phyloP scores from a whole-genome alignment of 139 green algal genomes.

The Pseudopediastrum boryanum region DNA sequence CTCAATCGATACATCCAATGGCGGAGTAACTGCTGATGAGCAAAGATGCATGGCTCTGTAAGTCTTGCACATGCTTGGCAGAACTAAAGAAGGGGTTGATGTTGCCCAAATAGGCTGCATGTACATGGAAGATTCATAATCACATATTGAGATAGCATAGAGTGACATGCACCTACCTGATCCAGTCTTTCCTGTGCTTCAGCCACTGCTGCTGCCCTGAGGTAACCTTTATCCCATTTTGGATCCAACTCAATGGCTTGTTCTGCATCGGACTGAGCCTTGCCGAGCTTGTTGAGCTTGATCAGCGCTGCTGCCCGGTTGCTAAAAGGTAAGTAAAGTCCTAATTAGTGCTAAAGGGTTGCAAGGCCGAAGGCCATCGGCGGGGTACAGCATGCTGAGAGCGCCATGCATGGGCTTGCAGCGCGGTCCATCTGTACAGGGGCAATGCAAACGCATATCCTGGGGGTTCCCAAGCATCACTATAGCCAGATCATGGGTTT shows the following conservation, averaged over 20 bases:
- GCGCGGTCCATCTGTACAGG: too few species aligned
- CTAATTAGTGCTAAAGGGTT: not conserved
- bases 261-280: constrained; percentile 86
- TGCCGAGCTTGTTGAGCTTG: constrained; percentile 89
- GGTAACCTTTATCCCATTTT: constrained; percentile 86
- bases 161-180: constrained; percentile 4
- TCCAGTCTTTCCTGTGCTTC: constrained; percentile 35
- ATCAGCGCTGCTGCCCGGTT: constrained; percentile 89
- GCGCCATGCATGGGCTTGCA: too few species aligned
- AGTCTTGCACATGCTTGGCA: not conserved
- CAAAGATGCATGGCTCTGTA: not conserved
- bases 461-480: not conserved
- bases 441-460: not conserved
- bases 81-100: not conserved
- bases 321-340: constrained; percentile 58
- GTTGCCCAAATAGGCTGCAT: not conserved
- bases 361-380: not conserved
- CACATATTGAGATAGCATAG: too few species aligned
- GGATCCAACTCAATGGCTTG: constrained; percentile 75
- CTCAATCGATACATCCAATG: not conserved
- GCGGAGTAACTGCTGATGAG: not conserved
- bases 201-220: constrained; percentile 33
- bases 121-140: not conserved
- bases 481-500: not conserved
- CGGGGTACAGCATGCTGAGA: too few species aligned